Conservation (phyloP, 2,329 filamentous ascomycete species). For the Geosmithia putterillii region DNA sequence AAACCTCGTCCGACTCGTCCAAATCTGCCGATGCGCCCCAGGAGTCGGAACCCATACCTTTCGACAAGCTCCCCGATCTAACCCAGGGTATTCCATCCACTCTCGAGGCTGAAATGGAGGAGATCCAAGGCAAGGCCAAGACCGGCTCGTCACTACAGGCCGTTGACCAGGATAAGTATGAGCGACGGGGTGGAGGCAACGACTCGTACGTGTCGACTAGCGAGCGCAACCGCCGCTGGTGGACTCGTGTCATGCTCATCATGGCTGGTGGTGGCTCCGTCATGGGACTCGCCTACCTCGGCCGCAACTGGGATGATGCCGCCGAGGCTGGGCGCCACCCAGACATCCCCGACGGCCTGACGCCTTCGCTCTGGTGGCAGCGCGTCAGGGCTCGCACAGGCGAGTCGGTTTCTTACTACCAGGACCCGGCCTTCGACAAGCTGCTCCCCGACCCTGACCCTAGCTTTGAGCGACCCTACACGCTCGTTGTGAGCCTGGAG, state of each 20-base stretch:
- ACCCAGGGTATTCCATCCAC: slow-evolving; percentile 94
- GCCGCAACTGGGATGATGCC: slow-evolving; percentile 78
- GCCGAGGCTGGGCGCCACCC: slow-evolving; percentile 59
- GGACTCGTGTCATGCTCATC: slow-evolving; percentile 65
- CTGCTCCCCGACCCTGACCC: slow-evolving; percentile 75
- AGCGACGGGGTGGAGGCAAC: slow-evolving; percentile 27
- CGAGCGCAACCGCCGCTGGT: slow-evolving; percentile 65
- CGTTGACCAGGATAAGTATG: slow-evolving; percentile 23
- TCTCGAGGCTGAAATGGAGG: slow-evolving; percentile 60
- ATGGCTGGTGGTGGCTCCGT: slow-evolving; percentile 42
- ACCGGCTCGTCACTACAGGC: slow-evolving; percentile 16
- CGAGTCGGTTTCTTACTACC: slow-evolving; percentile 81
- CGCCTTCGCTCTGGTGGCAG: slow-evolving; percentile 62
- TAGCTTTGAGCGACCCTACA: slow-evolving; percentile 75
- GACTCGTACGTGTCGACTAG: slow-evolving; percentile 83
- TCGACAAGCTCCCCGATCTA: slow-evolving; percentile 71
- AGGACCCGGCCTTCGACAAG: slow-evolving; percentile 89
- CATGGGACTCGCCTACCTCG: slow-evolving; percentile 59
- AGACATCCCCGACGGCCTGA: slow-evolving; percentile 73
- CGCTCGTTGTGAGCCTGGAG: slow-evolving; percentile 82
- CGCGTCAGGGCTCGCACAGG: slow-evolving; percentile 64
- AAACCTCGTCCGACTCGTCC: slow-evolving; percentile 9
- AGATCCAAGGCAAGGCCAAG: slow-evolving; percentile 20
- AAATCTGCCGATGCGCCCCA: slow-evolving; percentile 1
- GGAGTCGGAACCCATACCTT: slow-evolving; percentile 32